These are phyloP conservation scores for Chrysoporthe austroafricana DNA, from an alignment of 2,329 filamentous ascomycete species.

Conservation along the genomic window DNA sequence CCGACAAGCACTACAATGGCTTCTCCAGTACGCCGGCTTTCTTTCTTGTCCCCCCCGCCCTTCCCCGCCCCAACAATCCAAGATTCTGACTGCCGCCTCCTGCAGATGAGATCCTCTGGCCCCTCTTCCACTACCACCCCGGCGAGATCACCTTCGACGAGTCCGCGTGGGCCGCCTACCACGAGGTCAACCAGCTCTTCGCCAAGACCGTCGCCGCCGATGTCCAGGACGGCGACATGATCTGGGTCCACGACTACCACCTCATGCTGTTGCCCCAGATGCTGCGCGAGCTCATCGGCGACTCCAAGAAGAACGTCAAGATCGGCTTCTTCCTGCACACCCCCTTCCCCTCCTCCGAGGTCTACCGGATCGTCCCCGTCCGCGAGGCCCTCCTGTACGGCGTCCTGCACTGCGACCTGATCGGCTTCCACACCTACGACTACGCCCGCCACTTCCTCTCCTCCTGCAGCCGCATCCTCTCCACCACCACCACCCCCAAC, in stretches of 20 bases:
- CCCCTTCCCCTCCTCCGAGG: conserved; percentile 94
- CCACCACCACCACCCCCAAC: conserved; percentile 82
- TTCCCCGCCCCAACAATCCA: background rate
- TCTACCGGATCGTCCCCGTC: conserved; percentile 93
- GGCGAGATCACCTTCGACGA: conserved; percentile 99
- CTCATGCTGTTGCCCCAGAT: conserved; percentile 95
- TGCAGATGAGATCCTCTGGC: conserved; percentile 94
- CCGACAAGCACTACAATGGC: conserved; percentile 95
- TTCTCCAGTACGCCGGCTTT: conserved; percentile 77
- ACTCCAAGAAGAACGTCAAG: conserved; percentile 86
- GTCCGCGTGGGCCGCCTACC: conserved; percentile 89
- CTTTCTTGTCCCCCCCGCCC: conserved; percentile 10
- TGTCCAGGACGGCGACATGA: conserved; percentile 88
- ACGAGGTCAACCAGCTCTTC: conserved; percentile 89
- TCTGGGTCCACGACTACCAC: conserved; percentile 99
- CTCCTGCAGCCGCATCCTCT: conserved; percentile 91
- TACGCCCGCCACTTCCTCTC: conserved; percentile 98
- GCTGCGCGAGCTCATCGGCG: conserved; percentile 86
- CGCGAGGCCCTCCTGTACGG: conserved; percentile 86
- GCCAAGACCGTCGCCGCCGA: conserved; percentile 85
- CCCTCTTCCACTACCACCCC: conserved; percentile 97
- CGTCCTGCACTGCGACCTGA: conserved; percentile 89
- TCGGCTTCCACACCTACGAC: conserved; percentile 98
- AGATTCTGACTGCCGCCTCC: conserved; percentile 19
- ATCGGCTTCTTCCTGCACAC: conserved; percentile 99